Conservation (phyloP, 345 rosid genomes). For the Salix dunnii region DNA sequence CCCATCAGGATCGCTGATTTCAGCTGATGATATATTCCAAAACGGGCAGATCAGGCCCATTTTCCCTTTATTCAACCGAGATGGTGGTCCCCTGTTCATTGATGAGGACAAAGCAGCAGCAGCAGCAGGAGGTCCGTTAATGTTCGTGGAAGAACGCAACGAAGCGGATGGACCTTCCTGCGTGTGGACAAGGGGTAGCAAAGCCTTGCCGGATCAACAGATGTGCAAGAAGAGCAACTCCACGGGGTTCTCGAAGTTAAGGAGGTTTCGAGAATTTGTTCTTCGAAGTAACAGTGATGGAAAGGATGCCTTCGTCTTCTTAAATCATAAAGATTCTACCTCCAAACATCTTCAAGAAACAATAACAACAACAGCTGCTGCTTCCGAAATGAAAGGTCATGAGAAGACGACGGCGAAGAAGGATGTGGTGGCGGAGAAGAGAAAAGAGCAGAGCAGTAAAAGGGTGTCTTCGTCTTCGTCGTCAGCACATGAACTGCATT, state of each 20-base stretch:
- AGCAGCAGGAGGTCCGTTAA: no score
- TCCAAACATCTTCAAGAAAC: not conserved
- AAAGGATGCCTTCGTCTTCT: conserved; percentile 46
- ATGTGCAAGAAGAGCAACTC: conserved; percentile 51
- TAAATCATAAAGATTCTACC: conserved; percentile 14
- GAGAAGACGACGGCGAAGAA: conserved; percentile 5
- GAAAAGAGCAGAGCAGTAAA: conserved; percentile 18
- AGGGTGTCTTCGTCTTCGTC: conserved; percentile 34
- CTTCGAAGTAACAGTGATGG: conserved; percentile 50
- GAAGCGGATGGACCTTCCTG: conserved; percentile 39
- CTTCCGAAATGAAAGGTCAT: not conserved
- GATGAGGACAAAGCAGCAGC: not conserved
- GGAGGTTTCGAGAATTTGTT: conserved; percentile 41
- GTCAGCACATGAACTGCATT: conserved; percentile 51
- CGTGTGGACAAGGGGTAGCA: conserved; percentile 32
- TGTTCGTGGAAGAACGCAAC: conserved; percentile 12
- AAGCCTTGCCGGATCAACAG: conserved; percentile 20
- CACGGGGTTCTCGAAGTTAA: conserved; percentile 53
- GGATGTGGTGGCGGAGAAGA: not conserved
- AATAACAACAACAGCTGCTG: not conserved
- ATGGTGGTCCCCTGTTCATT: conserved; percentile 17
- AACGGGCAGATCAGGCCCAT: conserved; percentile 48
- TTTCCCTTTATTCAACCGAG: conserved; percentile 42
- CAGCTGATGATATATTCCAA: conserved; percentile 42
- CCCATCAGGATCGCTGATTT: conserved; percentile 30